Conservation (phyloP, 345 rosid genomes). For the Iberis pinnata region DNA sequence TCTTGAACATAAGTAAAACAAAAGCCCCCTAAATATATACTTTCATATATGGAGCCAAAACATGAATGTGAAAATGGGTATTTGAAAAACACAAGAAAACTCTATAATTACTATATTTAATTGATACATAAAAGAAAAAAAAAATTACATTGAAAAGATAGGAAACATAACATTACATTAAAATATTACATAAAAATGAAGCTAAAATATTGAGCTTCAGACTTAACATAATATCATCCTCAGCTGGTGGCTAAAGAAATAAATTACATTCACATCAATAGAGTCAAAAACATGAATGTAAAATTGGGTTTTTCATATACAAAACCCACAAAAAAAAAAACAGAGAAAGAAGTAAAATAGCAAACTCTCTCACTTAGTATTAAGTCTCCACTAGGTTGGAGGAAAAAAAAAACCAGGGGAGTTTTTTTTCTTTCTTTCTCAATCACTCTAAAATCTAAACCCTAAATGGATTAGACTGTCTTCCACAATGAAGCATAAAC, state of each 20-base stretch:
- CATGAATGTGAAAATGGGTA: no score
- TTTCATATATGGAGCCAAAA: no score
- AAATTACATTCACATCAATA: constrained; percentile 25
- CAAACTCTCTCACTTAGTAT: constrained; percentile 22
- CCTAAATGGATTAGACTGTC: constrained; percentile 22
- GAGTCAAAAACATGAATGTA: constrained; percentile 13
- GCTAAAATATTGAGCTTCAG: constrained; percentile 12
- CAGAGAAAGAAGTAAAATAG: constrained; percentile 22
- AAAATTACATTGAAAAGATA: no score
- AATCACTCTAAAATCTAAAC: constrained; percentile 22
- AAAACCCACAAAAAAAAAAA: not conserved
- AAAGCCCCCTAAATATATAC: no score
- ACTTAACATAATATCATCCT: constrained; percentile 19
- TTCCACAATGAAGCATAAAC: constrained; percentile 11
- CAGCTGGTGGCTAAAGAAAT: not conserved
- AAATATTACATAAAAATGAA: no score
- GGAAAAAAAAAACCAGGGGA: constrained; percentile 26
- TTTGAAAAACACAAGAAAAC: no score
- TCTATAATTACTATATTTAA: no score
- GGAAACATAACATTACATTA: no score
- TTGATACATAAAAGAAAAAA: no score
- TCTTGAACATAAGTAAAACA: no score
- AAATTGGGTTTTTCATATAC: constrained; percentile 6
- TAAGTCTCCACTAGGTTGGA: constrained; percentile 14
- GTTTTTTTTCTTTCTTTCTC: constrained; percentile 10